Evolutionary conservation across 1,139 yeast species (phyloP), one percentile per base, ranked within the genome.

Genomic region (Blastobotrys illinoisensis): DNA sequence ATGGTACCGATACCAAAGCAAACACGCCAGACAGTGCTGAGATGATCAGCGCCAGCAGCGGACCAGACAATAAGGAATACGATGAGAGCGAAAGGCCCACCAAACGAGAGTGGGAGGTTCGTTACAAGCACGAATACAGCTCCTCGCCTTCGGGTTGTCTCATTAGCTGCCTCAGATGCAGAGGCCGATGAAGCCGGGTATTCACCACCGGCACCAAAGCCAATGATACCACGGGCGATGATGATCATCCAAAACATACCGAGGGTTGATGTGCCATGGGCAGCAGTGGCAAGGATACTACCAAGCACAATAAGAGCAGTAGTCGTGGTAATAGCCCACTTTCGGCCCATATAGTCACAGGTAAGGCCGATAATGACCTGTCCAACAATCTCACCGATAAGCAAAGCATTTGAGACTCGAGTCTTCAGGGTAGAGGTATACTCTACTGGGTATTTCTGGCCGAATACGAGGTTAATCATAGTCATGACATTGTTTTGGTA

Each of bases 171-270:
- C 67, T 85, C 91, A 46, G 83, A 79, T 1, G 89, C 88, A 28
- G 86, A 75, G 1, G 85, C 79, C 0, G 88, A 81, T 32, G 86
- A 81, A 1, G 87, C 82, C 2, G 88, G 87, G 67, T 85, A 84
- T 66, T 86, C 93, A 21, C 89, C 89, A 56, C 91, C 91, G 58
- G 85, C 79, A 56, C 91, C 91, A 58, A 83, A 80, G 52, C 91
- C 91, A 50, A 86, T 80, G 7, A 69, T 60, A 60, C 89, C 89
- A 68, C 90, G 74, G 56, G 80, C 73, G 32, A 85, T 80, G 49
- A 82, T 78, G 64, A 85, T 74, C 88, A 85, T 83, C 90, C 90
- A 85, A 64, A 86, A 82, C 84, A 82, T 79, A 11, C 85, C 86
- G 16, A 26, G 23, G 16, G 71, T 63, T 26, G 83, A 70, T 32